These are phyloP conservation scores for Neurospora tetraspora DNA, from an alignment of 495 filamentous ascomycete genomes.

Conservation along the genomic window DNA sequence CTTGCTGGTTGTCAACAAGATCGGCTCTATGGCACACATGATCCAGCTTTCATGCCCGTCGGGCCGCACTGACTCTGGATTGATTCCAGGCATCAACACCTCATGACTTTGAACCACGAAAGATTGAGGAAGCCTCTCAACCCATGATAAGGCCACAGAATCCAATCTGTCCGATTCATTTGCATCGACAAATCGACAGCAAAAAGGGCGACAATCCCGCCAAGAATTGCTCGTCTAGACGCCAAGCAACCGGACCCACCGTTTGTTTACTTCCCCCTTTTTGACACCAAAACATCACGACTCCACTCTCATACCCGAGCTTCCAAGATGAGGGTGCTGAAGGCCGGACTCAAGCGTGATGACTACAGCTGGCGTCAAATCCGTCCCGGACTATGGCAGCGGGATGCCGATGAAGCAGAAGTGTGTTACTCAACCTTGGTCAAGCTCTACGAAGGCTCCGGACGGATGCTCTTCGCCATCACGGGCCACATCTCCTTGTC, in stretches of 20 bases:
- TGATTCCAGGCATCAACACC: not conserved
- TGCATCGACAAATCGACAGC: not conserved
- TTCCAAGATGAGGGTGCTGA: not conserved
- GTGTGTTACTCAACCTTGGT: conserved; percentile 29
- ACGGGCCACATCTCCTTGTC: conserved; percentile 17
- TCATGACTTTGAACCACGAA: not conserved
- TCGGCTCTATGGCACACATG: not conserved
- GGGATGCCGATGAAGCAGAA: conserved; percentile 37
- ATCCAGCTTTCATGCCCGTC: not conserved
- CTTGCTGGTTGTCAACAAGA: too few species aligned
- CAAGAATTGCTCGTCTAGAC: not conserved
- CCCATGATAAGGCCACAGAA: not conserved
- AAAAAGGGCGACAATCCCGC: not conserved
- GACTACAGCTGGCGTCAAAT: conserved; percentile 15
- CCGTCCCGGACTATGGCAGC: conserved; percentile 23
- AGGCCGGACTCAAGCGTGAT: not conserved
- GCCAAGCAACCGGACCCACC: not conserved
- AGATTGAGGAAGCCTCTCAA: not conserved
- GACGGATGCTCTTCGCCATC: conserved; percentile 32
- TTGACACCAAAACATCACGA: not conserved
- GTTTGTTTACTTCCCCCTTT: not conserved
- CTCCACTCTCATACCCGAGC: not conserved
- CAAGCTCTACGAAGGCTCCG: conserved; percentile 28
- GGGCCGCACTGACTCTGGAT: not conserved
- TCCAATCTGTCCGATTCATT: not conserved